These are phyloP conservation scores for Trichosanthes cucumerina DNA, from an alignment of 306 rosid species.

Conservation along the genomic window DNA sequence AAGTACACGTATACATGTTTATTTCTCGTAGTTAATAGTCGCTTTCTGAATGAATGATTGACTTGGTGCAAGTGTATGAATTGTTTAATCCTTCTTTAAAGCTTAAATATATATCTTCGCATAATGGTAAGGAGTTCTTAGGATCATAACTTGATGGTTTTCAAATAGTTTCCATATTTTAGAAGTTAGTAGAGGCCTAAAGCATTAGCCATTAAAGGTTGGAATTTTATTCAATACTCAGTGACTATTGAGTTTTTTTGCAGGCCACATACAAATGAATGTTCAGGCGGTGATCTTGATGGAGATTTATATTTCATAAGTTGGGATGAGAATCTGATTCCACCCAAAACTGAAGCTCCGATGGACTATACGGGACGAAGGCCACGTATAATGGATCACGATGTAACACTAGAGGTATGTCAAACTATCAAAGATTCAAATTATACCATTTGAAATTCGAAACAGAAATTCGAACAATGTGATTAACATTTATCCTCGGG, in stretches of 20 bases:
- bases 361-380: constrained; percentile 84
- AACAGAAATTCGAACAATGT: background rate
- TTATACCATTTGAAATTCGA: background rate
- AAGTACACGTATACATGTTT: background rate
- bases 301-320: constrained; percentile 85
- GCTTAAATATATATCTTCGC: too few species aligned
- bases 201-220: background rate
- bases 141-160: background rate
- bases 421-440: background rate
- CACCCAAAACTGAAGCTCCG: constrained; percentile 45
- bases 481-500: background rate
- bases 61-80: background rate
- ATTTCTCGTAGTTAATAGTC: background rate
- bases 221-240: background rate
- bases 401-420: constrained; percentile 67
- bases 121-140: background rate
- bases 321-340: constrained; percentile 71
- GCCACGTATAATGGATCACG: constrained; percentile 76
- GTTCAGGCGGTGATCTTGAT: constrained; percentile 98
- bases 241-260: background rate
- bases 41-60: background rate
- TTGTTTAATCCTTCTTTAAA: background rate
- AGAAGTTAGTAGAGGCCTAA: too few species aligned
- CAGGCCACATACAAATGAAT: constrained; percentile 99
- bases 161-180: background rate